phyloP scores from a whole-genome alignment of 805 yeast genomes.

The Teunomyces panamensis region DNA sequence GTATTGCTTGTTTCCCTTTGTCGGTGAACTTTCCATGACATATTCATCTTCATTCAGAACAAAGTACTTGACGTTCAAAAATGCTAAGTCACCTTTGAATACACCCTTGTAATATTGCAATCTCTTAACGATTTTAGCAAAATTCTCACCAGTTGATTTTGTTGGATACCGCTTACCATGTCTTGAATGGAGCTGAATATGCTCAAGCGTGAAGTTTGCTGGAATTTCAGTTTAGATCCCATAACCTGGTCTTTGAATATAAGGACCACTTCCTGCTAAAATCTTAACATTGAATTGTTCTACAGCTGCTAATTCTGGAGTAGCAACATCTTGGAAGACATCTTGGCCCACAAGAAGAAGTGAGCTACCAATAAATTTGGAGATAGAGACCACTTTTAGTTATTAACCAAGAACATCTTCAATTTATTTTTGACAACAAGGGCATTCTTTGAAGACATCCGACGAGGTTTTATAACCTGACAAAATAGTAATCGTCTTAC shows the following conservation, averaged over 20 bases:
- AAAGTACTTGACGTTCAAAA: slow-evolving; percentile 53
- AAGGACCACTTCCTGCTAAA: slow-evolving; percentile 26
- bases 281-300: slow-evolving; percentile 24
- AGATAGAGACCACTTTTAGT: slow-evolving; percentile 18
- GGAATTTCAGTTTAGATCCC: slow-evolving; percentile 26
- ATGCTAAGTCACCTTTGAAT: slow-evolving; percentile 49
- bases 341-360: slow-evolving; percentile 20
- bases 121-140: slow-evolving; percentile 25
- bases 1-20: slow-evolving; percentile 43
- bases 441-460: no score
- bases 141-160: slow-evolving; percentile 23
- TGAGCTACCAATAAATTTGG: slow-evolving; percentile 21
- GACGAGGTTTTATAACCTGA: no score
- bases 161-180: slow-evolving; percentile 73
- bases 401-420: no score
- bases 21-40: slow-evolving; percentile 51
- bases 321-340: slow-evolving; percentile 22
- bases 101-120: slow-evolving; percentile 24
- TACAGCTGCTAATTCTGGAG: slow-evolving; percentile 25
- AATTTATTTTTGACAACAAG: no score
- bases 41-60: slow-evolving; percentile 33
- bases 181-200: slow-evolving; percentile 68
- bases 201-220: slow-evolving; percentile 52
- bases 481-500: no score
- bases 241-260: slow-evolving; percentile 23